Evolutionary conservation across 352 stramenopile genomes (phyloP).

Genomic region (Globisporangium parvum): DNA sequence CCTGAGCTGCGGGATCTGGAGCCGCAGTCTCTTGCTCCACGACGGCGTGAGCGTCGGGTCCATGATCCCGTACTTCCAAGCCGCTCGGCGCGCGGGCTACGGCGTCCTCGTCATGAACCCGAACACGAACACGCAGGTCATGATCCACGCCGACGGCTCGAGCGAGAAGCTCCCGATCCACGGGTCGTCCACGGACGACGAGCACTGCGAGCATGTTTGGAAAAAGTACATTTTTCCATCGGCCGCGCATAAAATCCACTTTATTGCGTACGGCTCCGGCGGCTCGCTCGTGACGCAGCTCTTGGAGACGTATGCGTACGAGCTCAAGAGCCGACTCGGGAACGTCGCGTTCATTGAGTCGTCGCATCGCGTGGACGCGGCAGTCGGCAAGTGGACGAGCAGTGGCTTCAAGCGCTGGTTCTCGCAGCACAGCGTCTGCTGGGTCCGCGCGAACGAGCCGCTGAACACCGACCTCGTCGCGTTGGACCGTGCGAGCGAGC

Average conservation of each 20-base stretch:
- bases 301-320: conserved; percentile 72
- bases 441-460: conserved; percentile 57
- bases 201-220: conserved; percentile 87
- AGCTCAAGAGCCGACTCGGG: conserved; percentile 73
- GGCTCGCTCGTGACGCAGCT: conserved; percentile 74
- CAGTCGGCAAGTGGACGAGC: conserved; percentile 18
- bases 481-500: conserved; percentile 15
- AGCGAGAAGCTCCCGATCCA: conserved; percentile 74
- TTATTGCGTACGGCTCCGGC: conserved; percentile 85
- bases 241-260: conserved; percentile 80
- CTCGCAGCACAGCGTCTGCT: conserved; percentile 75
- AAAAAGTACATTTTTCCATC: conserved; percentile 82
- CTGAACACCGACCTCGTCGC: conserved; percentile 48
- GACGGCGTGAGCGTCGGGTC: conserved; percentile 85
- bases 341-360: conserved; percentile 88
- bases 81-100: conserved; percentile 66
- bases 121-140: conserved; percentile 87
- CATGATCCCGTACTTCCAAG: conserved; percentile 86
- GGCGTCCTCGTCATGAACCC: conserved; percentile 87
- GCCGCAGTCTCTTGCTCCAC: conserved; percentile 72
- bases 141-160: conserved; percentile 43
- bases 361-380: conserved; percentile 72
- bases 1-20: conserved; percentile 86
- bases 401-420: conserved; percentile 71
- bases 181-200: conserved; percentile 76